Conservation (phyloP, 495 filamentous ascomycete genomes). For the Hyaloscypha bicolor region DNA sequence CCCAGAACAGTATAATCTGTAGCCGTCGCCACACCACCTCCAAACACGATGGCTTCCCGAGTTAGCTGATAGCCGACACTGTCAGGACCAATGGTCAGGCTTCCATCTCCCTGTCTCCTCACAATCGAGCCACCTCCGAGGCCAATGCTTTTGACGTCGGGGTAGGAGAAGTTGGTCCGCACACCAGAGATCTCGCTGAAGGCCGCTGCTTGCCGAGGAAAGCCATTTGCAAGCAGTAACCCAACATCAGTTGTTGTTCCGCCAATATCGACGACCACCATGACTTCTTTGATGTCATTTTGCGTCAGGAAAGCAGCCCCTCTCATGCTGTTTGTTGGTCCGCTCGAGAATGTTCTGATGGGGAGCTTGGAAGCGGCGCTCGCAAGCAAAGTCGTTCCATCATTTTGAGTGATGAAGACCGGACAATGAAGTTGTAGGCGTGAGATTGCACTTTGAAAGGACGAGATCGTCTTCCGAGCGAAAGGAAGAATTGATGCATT, state of each 20-base stretch:
- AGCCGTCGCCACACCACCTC: slow-evolving; percentile 49
- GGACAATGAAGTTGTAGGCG: slow-evolving; percentile 44
- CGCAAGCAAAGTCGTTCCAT: slow-evolving; percentile 48
- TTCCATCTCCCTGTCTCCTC: slow-evolving; percentile 31
- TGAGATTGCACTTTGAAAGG: slow-evolving; percentile 46
- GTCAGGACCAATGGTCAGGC: slow-evolving; percentile 44
- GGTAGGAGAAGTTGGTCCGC: slow-evolving; percentile 54
- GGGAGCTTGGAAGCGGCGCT: slow-evolving; percentile 46
- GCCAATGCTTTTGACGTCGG: slow-evolving; percentile 53
- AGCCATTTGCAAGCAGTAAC: slow-evolving; percentile 52
- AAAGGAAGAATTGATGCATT: slow-evolving; percentile 49
- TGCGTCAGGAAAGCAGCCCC: slow-evolving; percentile 48
- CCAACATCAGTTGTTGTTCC: slow-evolving; percentile 60
- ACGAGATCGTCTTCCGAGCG: slow-evolving; percentile 44
- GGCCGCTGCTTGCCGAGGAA: slow-evolving; percentile 54
- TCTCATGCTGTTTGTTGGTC: slow-evolving; percentile 54
- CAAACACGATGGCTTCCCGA: slow-evolving; percentile 48
- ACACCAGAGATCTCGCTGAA: slow-evolving; percentile 52
- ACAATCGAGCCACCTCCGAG: slow-evolving; percentile 56
- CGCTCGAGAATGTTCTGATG: slow-evolving; percentile 52
- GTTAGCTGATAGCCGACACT: slow-evolving; percentile 47
- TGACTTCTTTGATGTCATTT: slow-evolving; percentile 28
- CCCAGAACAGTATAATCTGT: slow-evolving; percentile 52
- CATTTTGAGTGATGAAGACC: slow-evolving; percentile 55
- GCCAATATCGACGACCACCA: slow-evolving; percentile 53